Base-by-base conservation (phyloP, 345 rosid species). In the Lumnitzera racemosa region DNA sequence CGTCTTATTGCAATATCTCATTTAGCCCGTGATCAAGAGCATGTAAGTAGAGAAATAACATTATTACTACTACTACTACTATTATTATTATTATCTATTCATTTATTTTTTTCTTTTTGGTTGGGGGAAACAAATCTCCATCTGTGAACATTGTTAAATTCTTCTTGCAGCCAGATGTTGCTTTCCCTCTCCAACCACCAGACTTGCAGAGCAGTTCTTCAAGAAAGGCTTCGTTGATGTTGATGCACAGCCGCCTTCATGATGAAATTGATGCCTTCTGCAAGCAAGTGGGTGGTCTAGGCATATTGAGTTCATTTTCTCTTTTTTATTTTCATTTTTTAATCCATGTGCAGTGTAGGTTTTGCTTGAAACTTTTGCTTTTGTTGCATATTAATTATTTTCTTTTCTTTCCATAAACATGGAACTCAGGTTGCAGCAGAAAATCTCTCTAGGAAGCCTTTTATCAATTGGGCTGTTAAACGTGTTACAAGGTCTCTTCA, bases 401-500 rank as follows among this genome's bases (percentile, higher is more conserved):
- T 52, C 24, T 50, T 16, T 25, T 25, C 24, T 52, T 17, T 15
- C 25, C 55, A 8, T 15, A 36, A 36, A 5, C 7, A 7, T 36
- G 43, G 49, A 46, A 63, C 46, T 53, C 72, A 92, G 98, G 96
- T 92, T 80, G 89, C 83, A 56, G 77, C 91, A 57, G 91, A 74
- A 66, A 92, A 81, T 76, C 62, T 81, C 77, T 77, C 89, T 69
- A 86, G 89, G 69, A 92, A 89, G 74, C 96, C 96, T 56, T 89
- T 79, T 71, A 82, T 92, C 69, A 92, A 66, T 77, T 89, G 96
- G 98, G 96, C 96, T 61, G 85, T 92, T 73, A 89, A 85, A 81
- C 88, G 98, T 62, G 98, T 92, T 55, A 82, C 94, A 12, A 63
- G 98, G 60, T 92, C 98, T 64, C 95, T 92, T 67, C 98, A 92